A percentile compares a stretch with the other conserved stretches of the same genome.
phyloP scores from a whole-genome alignment of 2,329 filamentous ascomycete genomes.

The Cytospora chrysosperma region DNA sequence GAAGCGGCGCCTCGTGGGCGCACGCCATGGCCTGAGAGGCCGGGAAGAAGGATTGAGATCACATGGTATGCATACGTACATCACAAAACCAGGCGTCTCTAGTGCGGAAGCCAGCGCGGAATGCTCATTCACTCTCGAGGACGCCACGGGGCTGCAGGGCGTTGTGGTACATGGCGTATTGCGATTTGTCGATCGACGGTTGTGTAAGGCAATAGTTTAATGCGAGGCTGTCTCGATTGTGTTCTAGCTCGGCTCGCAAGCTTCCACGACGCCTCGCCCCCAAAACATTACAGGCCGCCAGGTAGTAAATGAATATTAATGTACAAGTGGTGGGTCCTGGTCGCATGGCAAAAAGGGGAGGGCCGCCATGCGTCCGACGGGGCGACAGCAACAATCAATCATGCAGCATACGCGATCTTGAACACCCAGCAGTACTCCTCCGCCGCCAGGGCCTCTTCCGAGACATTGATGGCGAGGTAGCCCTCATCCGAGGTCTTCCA shows the following conservation, averaged over 20 bases:
- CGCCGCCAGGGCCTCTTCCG: conserved; percentile 30
- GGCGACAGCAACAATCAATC: not conserved
- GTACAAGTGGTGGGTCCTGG: not conserved
- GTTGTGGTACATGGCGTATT: conserved; percentile 19
- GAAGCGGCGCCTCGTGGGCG: conserved; percentile 12
- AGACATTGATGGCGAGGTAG: conserved; percentile 34
- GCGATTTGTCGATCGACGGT: conserved; percentile 18
- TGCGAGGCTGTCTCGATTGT: conserved; percentile 7
- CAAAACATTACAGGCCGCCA: not conserved
- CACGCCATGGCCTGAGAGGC: not conserved
- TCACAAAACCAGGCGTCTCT: not conserved
- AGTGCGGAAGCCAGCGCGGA: conserved; percentile 11
- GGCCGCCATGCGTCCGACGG: not conserved
- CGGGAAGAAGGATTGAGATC: not conserved
- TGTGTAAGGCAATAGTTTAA: conserved; percentile 16
- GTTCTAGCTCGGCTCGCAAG: conserved; percentile 6
- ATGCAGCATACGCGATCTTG: conserved; percentile 37
- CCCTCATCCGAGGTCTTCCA: conserved; percentile 22
- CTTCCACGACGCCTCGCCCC: not conserved
- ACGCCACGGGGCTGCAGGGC: conserved; percentile 11
- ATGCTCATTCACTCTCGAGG: conserved; percentile 3
- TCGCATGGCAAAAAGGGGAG: not conserved
- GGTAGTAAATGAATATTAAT: too few species aligned
- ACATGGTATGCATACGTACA: conserved; percentile 2
- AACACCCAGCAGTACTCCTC: conserved; percentile 44